Evolutionary conservation across 768 basidiomycete species (phyloP).

Genomic region (Lactifluus hygrophoroides): DNA sequence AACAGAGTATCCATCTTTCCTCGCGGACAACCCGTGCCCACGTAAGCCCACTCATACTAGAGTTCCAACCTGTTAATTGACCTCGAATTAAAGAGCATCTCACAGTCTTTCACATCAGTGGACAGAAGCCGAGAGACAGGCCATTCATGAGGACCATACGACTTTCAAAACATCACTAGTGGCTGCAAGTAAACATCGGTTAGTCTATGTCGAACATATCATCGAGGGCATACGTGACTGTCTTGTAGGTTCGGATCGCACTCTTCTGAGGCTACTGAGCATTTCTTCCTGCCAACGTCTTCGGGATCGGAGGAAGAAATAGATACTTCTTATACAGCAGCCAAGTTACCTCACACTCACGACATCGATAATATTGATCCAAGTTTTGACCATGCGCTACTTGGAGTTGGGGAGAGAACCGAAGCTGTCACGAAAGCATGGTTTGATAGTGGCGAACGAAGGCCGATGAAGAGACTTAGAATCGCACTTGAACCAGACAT

Average conservation of each 20-base stretch:
- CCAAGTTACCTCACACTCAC: background rate
- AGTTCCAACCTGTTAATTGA: background rate
- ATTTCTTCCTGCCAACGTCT: constrained; percentile 6
- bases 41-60: background rate
- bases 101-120: background rate
- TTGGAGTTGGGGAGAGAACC: background rate
- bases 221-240: background rate
- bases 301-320: constrained; percentile 1
- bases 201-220: background rate
- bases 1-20: background rate
- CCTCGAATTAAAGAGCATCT: background rate
- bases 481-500: background rate
- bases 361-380: background rate
- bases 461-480: constrained; percentile 15
- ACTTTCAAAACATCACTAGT: constrained; percentile 5
- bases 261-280: background rate
- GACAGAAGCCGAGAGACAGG: constrained; percentile 2
- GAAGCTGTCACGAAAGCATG: constrained; percentile 1
- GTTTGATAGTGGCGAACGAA: constrained; percentile 7
- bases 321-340: constrained; percentile 3
- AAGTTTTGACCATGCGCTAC: background rate
- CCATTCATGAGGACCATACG: constrained; percentile 3
- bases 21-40: background rate
- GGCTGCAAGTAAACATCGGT: constrained; percentile 2
- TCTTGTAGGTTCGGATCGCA: background rate